Conservation (phyloP, 192 early-diverging fungal species). For the Coemansia umbellata region DNA sequence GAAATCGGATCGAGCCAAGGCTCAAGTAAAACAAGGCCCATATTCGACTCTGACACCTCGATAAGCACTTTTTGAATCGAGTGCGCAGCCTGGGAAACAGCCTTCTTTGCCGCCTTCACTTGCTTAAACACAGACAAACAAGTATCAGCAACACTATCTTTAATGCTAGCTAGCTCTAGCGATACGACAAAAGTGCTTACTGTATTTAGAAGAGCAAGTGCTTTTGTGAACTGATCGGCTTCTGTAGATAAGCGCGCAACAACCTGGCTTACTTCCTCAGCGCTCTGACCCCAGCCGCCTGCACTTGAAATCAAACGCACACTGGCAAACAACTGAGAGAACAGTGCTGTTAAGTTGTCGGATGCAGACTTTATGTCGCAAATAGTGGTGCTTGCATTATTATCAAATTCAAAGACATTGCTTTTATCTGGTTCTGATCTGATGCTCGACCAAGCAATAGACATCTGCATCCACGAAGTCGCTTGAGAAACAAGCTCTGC, state of each 20-base stretch:
- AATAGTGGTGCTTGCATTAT: too few relatives aligned
- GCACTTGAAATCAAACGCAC: slow-evolving; percentile 12
- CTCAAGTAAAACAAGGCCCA: not conserved
- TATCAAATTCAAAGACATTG: too few relatives aligned
- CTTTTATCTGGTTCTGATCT: too few relatives aligned
- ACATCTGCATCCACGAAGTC: slow-evolving; percentile 26
- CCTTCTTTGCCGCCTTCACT: not conserved
- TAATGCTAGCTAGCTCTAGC: slow-evolving; percentile 10
- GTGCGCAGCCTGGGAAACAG: not conserved
- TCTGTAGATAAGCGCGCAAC: slow-evolving; percentile 1
- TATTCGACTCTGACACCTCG: too few relatives aligned
- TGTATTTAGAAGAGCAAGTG: slow-evolving; percentile 4
- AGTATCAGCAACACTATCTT: not conserved
- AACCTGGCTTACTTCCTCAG: slow-evolving; percentile 1
- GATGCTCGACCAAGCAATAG: slow-evolving; percentile 6
- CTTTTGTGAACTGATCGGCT: not conserved
- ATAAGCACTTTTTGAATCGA: too few relatives aligned
- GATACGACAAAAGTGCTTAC: not conserved
- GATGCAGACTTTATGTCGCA: slow-evolving; percentile 20
- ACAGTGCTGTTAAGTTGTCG: slow-evolving; percentile 10
- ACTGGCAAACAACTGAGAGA: slow-evolving; percentile 21
- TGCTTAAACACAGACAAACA: not conserved
- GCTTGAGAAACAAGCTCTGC: slow-evolving; percentile 20
- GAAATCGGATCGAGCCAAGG: slow-evolving; percentile 10
- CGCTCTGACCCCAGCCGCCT: slow-evolving; percentile 18